A percentile compares a stretch with the other conserved stretches of the same genome.
phyloP scores from a whole-genome alignment of 192 early-diverging fungal species.

The Pilaira anomala region DNA sequence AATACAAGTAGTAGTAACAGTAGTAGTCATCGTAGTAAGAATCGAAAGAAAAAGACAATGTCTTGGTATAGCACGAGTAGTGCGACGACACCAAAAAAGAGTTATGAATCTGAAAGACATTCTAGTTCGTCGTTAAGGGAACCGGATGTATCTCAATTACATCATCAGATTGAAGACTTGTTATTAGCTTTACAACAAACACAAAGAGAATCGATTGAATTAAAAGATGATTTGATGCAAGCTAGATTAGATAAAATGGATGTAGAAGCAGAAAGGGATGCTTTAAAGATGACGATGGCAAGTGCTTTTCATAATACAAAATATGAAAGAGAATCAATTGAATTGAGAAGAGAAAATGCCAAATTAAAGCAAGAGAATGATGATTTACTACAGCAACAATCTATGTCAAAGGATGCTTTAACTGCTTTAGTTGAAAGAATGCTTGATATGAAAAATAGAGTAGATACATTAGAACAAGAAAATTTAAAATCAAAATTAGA shows the following conservation, averaged over 20 bases:
- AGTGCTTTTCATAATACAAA: not conserved
- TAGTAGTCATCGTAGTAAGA: not conserved
- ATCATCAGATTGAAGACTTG: conserved; percentile 56
- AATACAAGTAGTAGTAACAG: not conserved
- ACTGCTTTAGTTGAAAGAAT: conserved; percentile 26
- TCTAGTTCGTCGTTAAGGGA: conserved; percentile 7
- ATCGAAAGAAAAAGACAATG: conserved; percentile 14
- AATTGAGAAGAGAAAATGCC: conserved; percentile 21
- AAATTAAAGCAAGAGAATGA: conserved; percentile 19
- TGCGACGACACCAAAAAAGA: not conserved
- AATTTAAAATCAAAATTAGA: not conserved
- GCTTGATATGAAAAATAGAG: conserved; percentile 17
- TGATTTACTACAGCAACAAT: conserved; percentile 18
- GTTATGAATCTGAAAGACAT: not conserved
- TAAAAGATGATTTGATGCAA: conserved; percentile 60
- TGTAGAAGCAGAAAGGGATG: conserved; percentile 47
- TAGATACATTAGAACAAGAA: conserved; percentile 2
- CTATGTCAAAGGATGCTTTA: conserved; percentile 26
- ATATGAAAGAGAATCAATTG: conserved; percentile 31
- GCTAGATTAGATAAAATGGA: conserved; percentile 52
- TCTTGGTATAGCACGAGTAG: conserved; percentile 14
- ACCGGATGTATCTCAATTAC: conserved; percentile 40
- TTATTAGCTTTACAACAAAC: conserved; percentile 55
- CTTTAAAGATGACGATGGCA: conserved; percentile 46
- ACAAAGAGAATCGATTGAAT: conserved; percentile 62